Conservation (phyloP, 371 early-diverging fungal genomes). For the Chytridiales sp. region DNA sequence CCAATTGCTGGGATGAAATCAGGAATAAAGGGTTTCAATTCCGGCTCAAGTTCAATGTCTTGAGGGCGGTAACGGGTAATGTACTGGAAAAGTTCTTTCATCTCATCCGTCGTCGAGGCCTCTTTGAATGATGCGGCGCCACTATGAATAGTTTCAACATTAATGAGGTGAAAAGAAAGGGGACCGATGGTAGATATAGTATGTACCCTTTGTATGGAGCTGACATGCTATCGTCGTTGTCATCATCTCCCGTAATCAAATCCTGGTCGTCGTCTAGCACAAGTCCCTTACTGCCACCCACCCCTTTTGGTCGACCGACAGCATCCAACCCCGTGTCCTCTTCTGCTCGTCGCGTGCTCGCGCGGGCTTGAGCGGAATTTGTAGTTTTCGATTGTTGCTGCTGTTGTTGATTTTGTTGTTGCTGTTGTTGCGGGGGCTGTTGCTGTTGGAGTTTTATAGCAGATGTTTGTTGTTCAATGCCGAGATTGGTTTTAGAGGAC, state of each 20-base stretch:
- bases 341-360: not conserved
- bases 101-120: slow-evolving; percentile 26
- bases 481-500: not conserved
- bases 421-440: not conserved
- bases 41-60: slow-evolving; percentile 44
- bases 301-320: not conserved
- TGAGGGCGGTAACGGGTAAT: slow-evolving; percentile 48
- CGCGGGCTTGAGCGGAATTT: not conserved
- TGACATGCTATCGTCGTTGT: not conserved
- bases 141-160: not conserved
- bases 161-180: not conserved
- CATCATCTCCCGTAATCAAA: slow-evolving; percentile 1
- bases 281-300: not conserved
- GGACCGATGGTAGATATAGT: not conserved
- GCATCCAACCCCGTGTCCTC: not conserved
- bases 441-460: not conserved
- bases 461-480: not conserved
- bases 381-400: not conserved
- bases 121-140: not conserved
- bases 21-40: slow-evolving; percentile 51
- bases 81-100: slow-evolving; percentile 49
- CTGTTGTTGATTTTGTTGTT: not conserved
- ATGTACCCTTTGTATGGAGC: not conserved
- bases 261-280: slow-evolving; percentile 8
- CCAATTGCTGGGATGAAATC: slow-evolving; percentile 58